phyloP scores from a whole-genome alignment of 768 basidiomycete genomes.

The Mrakia gelida region DNA sequence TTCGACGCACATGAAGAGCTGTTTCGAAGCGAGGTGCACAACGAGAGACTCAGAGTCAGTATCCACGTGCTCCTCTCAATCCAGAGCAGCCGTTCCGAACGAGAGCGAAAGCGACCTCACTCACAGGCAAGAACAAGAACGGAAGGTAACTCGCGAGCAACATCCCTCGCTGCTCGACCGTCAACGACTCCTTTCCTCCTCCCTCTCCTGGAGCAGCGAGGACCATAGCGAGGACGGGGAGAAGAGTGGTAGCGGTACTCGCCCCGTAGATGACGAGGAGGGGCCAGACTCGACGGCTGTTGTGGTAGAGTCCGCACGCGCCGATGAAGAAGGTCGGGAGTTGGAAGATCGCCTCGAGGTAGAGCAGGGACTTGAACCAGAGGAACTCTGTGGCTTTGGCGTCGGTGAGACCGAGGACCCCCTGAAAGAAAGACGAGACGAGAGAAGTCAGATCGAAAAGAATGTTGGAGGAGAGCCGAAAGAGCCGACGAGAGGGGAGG shows the following conservation, averaged over 20 bases:
- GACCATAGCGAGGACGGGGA: conserved; percentile 63
- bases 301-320: conserved; percentile 41
- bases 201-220: conserved; percentile 49
- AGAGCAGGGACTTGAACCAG: conserved; percentile 36
- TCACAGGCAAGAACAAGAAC: conserved; percentile 62
- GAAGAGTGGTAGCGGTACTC: conserved; percentile 69
- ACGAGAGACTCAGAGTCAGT: background rate
- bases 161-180: conserved; percentile 52
- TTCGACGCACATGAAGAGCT: conserved; percentile 48
- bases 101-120: background rate
- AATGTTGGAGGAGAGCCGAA: background rate
- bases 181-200: conserved; percentile 2
- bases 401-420: background rate
- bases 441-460: background rate
- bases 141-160: conserved; percentile 69
- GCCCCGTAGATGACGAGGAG: conserved; percentile 70
- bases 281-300: conserved; percentile 54
- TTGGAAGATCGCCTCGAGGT: conserved; percentile 50
- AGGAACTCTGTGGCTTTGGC: background rate
- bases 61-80: too few relatives aligned
- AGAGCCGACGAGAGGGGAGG: conserved; percentile 4
- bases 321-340: conserved; percentile 74
- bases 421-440: background rate
- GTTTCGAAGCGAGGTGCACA: conserved; percentile 52
- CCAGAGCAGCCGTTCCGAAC: too few relatives aligned